These are phyloP conservation scores for Saraca asoca DNA, from an alignment of 331 rosid species.

Conservation along the genomic window DNA sequence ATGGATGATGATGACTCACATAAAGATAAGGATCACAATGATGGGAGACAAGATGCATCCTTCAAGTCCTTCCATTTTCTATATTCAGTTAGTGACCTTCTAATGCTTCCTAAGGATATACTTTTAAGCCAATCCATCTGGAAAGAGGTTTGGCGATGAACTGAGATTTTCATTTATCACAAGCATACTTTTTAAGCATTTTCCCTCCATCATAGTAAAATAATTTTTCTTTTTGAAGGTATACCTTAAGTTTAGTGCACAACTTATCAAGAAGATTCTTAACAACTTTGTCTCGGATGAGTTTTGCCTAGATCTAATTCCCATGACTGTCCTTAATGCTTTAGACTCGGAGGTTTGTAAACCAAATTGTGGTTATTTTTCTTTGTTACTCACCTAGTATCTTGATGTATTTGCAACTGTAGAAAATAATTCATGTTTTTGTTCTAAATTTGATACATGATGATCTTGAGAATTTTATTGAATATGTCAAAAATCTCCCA, in stretches of 20 bases:
- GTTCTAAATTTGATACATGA: conserved; percentile 53
- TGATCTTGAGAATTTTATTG: conserved; percentile 49
- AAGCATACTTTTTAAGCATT: conserved; percentile 12
- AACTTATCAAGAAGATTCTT: conserved; percentile 74
- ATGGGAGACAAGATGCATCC: conserved; percentile 53
- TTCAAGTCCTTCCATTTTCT: conserved; percentile 87
- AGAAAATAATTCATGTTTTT: no score
- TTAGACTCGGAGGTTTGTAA: conserved; percentile 71
- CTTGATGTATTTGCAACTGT: no score
- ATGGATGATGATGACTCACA: conserved; percentile 72
- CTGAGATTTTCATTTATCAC: conserved; percentile 23
- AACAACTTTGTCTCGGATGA: conserved; percentile 79
- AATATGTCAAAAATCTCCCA: conserved; percentile 57
- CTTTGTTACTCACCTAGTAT: background rate
- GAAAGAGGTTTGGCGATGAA: conserved; percentile 71
- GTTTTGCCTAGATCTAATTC: conserved; percentile 93
- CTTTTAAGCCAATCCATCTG: conserved; percentile 69
- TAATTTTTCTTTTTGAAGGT: conserved; percentile 60
- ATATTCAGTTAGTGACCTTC: conserved; percentile 87
- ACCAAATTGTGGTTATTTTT: conserved; percentile 18
- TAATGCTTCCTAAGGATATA: conserved; percentile 99
- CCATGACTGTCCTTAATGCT: conserved; percentile 64
- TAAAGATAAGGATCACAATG: conserved; percentile 52
- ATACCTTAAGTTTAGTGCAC: conserved; percentile 77
- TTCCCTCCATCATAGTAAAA: conserved; percentile 29